These are phyloP conservation scores for Heterobasidion annosum DNA, from an alignment of 1,284 basidiomycete genomes.

Conservation along the genomic window DNA sequence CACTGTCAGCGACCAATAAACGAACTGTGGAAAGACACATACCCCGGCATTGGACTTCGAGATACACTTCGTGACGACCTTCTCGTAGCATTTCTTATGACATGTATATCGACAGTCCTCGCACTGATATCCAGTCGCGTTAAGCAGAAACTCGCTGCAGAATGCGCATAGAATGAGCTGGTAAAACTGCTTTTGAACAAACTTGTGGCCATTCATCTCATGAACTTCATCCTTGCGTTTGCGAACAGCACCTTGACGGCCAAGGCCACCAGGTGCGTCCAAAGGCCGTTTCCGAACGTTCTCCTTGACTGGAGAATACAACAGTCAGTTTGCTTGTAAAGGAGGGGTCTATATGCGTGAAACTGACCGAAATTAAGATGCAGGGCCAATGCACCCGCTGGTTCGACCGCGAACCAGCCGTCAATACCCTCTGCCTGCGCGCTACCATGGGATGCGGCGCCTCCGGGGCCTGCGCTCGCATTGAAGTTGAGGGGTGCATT, in stretches of 20 bases:
- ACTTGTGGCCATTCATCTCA: conserved; percentile 99
- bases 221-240: conserved; percentile 98
- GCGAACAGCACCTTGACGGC: conserved; percentile 95
- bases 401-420: conserved; percentile 97
- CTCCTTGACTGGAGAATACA: conserved; percentile 71
- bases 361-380: conserved; percentile 84
- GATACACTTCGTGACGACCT: conserved; percentile 99
- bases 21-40: conserved; percentile 23
- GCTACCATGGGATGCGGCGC: conserved; percentile 21
- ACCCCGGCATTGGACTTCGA: conserved; percentile 93
- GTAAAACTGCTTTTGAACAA: conserved; percentile 96
- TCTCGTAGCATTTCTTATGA: conserved; percentile 98
- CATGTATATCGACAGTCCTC: conserved; percentile 99
- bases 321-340: conserved; percentile 7
- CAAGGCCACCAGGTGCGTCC: conserved; percentile 84
- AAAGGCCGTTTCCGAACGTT: conserved; percentile 91
- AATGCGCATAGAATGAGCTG: conserved; percentile 98
- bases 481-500: conserved; percentile 23
- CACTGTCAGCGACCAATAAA: conserved; percentile 5
- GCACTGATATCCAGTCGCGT: conserved; percentile 96
- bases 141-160: conserved; percentile 96
- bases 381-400: conserved; percentile 87
- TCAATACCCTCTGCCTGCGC: conserved; percentile 74
- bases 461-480: conserved; percentile 17
- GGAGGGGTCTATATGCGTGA: not conserved